Percentiles rank a stretch among this genome's conserved stretches.
phyloP scores from a whole-genome alignment of 306 rosid genomes.

The Styphnolobium japonicum region DNA sequence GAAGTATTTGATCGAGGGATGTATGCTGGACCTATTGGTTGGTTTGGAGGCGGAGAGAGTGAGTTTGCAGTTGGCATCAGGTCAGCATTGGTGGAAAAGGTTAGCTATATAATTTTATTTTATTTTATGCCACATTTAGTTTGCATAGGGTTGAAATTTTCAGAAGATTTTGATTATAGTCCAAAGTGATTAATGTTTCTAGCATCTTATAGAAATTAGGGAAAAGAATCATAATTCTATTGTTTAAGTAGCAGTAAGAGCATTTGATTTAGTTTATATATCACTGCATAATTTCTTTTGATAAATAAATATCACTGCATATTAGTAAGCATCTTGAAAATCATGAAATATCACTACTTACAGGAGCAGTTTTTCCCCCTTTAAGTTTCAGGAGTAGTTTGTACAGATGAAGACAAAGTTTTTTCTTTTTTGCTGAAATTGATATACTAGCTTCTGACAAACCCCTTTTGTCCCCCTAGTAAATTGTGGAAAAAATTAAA shows the following conservation, averaged over 20 bases:
- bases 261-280: not conserved
- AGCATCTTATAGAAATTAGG: not conserved
- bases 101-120: slow-evolving; percentile 25
- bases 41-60: slow-evolving; percentile 99
- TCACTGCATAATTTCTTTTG: not conserved
- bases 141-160: not conserved
- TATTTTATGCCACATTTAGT: not conserved
- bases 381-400: not conserved
- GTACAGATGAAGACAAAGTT: not conserved
- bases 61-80: slow-evolving; percentile 98
- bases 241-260: not conserved
- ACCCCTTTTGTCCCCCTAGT: not conserved
- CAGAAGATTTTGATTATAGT: slow-evolving; percentile 1
- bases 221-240: not conserved
- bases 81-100: slow-evolving; percentile 89
- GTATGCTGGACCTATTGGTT: slow-evolving; percentile 99
- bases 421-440: not conserved
- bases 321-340: not conserved
- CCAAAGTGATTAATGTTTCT: slow-evolving; percentile 5
- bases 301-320: not conserved
- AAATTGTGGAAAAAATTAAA: not conserved
- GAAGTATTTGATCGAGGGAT: slow-evolving; percentile 93
- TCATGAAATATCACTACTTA: not conserved
- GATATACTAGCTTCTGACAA: not conserved
- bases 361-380: not conserved